phyloP scores from a whole-genome alignment of 1,139 yeast species.

The Zhuliangozyma blackwelliae region DNA sequence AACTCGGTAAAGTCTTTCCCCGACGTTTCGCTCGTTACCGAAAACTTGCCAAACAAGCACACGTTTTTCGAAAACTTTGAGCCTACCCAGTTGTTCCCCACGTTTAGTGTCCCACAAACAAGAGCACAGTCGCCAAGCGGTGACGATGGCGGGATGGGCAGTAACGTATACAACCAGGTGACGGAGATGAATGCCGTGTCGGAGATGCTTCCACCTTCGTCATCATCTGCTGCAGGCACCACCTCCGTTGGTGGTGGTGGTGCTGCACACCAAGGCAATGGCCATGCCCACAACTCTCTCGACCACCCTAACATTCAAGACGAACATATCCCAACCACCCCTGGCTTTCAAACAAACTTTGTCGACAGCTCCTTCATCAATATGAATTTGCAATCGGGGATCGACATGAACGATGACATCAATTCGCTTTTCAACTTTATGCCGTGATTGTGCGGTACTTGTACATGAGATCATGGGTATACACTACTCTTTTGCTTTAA shows the following conservation, averaged over 20 bases:
- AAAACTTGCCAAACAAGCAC: slow-evolving; percentile 35
- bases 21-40: slow-evolving; percentile 45
- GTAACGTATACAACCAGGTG: slow-evolving; percentile 12
- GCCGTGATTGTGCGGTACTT: slow-evolving; percentile 3
- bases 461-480: background rate
- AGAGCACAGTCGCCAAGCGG: slow-evolving; percentile 33
- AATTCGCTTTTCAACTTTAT: slow-evolving; percentile 28
- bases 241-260: background rate
- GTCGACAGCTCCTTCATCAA: slow-evolving; percentile 42
- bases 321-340: slow-evolving; percentile 20
- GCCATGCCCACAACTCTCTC: background rate
- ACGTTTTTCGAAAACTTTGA: slow-evolving; percentile 46
- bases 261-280: background rate
- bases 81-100: slow-evolving; percentile 49
- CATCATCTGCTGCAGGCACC: slow-evolving; percentile 1
- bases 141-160: slow-evolving; percentile 9
- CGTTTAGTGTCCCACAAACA: slow-evolving; percentile 34
- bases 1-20: slow-evolving; percentile 43
- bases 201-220: background rate
- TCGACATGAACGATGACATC: slow-evolving; percentile 35
- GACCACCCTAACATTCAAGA: slow-evolving; percentile 5
- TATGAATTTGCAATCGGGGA: slow-evolving; percentile 43
- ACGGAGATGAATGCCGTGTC: background rate
- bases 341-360: slow-evolving; percentile 39
- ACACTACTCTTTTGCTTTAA: background rate